Evolutionary conservation across 2,329 filamentous ascomycete species (phyloP).

Genomic region (Dactylellina drechsleri): DNA sequence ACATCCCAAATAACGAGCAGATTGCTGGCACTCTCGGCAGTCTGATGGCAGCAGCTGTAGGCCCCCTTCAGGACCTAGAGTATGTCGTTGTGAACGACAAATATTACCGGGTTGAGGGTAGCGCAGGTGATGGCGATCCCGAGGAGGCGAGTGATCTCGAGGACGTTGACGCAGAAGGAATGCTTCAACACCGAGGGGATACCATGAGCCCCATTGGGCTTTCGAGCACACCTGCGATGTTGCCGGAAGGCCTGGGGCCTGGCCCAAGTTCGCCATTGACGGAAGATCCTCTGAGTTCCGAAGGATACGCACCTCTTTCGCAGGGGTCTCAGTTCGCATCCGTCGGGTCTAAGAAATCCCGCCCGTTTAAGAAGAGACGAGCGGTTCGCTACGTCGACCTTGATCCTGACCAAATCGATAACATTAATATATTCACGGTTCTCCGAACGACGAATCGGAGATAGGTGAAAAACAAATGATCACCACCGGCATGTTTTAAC

Average conservation of each 20-base stretch:
- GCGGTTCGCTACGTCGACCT: constrained; percentile 53
- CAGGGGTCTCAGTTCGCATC: constrained; percentile 31
- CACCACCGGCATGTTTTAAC: too few relatives aligned
- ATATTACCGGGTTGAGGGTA: constrained; percentile 52
- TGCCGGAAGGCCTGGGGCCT: constrained; percentile 48
- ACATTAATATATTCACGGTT: constrained; percentile 54
- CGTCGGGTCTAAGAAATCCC: constrained; percentile 23
- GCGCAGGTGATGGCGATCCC: constrained; percentile 46
- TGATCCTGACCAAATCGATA: constrained; percentile 53
- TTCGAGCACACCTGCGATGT: constrained; percentile 31
- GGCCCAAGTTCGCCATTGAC: constrained; percentile 48
- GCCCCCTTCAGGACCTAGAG: constrained; percentile 49
- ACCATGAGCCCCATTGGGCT: constrained; percentile 31
- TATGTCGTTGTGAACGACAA: constrained; percentile 55
- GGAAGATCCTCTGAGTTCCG: constrained; percentile 45
- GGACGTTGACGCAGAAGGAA: constrained; percentile 21
- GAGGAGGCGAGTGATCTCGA: constrained; percentile 52
- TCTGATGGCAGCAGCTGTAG: constrained; percentile 53
- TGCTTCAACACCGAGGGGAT: constrained; percentile 8
- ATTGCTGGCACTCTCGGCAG: constrained; percentile 52
- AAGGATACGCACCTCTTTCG: constrained; percentile 45
- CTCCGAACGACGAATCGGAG: constrained; percentile 52
- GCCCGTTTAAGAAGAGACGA: constrained; percentile 49
- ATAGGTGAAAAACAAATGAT: background rate
- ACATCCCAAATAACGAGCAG: constrained; percentile 52